Conservation (phyloP, 768 basidiomycete genomes). For the Suillus sp. region DNA sequence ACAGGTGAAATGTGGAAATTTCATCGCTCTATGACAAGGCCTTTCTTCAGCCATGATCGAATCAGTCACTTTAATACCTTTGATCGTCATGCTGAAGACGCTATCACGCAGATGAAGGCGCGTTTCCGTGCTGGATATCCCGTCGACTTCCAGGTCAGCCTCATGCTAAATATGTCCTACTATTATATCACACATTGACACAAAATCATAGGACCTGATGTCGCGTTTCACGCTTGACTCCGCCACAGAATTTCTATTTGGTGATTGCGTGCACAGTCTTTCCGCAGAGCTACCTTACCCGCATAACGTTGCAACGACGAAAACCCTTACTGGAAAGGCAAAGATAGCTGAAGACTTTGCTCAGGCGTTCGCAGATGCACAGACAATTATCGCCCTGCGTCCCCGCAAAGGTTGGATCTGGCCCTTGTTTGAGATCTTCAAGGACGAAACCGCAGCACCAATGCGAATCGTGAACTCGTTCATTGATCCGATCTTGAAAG, state of each 20-base stretch:
- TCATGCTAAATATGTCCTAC: not conserved
- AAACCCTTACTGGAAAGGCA: conserved; percentile 27
- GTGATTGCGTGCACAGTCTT: conserved; percentile 56
- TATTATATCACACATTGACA: not conserved
- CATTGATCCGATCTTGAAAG: conserved; percentile 46
- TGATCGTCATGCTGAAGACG: conserved; percentile 52
- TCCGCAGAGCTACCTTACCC: conserved; percentile 55
- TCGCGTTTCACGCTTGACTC: conserved; percentile 67
- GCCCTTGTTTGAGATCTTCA: conserved; percentile 53
- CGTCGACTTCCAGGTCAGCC: conserved; percentile 57
- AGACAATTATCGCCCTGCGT: conserved; percentile 44
- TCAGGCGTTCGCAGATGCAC: conserved; percentile 50
- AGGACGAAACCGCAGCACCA: conserved; percentile 46
- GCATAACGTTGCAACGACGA: conserved; percentile 33
- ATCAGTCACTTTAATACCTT: conserved; percentile 65
- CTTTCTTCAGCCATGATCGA: conserved; percentile 62
- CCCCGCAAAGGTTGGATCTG: conserved; percentile 50
- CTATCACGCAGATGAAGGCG: conserved; percentile 45
- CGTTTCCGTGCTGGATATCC: conserved; percentile 52
- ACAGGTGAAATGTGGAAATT: conserved; percentile 58
- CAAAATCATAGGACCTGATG: conserved; percentile 48
- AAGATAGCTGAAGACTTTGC: conserved; percentile 47
- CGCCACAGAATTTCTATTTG: conserved; percentile 68
- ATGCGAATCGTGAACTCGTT: conserved; percentile 58
- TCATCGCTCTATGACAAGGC: conserved; percentile 64